phyloP scores from a whole-genome alignment of 257 asterid species.

The Fraxinus anomala region DNA sequence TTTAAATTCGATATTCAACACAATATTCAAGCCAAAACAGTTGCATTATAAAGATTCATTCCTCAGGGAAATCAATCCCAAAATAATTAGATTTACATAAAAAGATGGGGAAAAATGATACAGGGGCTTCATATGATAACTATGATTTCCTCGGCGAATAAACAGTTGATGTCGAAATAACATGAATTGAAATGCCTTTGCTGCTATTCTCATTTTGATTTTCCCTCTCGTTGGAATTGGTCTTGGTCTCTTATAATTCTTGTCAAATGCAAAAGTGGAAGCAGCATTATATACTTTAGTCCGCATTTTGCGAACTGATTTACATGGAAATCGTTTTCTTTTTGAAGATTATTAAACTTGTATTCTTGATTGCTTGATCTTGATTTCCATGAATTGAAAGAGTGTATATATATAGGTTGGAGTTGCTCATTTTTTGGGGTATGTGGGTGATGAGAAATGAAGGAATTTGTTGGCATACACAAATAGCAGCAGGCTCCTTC shows the following conservation, averaged over 20 bases:
- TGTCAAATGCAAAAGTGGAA: conserved; percentile 20
- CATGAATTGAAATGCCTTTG: conserved; percentile 49
- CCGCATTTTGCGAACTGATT: conserved; percentile 19
- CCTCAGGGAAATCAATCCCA: not conserved
- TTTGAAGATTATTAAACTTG: conserved; percentile 4
- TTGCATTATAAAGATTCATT: not conserved
- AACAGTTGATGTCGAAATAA: conserved; percentile 34
- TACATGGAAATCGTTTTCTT: not conserved
- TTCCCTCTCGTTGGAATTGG: conserved; percentile 59
- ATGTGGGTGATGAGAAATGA: conserved; percentile 23
- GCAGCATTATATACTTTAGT: conserved; percentile 31
- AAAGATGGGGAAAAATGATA: not conserved
- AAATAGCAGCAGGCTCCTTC: conserved; percentile 16
- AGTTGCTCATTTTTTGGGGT: not conserved
- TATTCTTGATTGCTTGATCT: not conserved
- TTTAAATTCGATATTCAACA: too few relatives aligned
- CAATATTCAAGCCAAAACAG: not conserved
- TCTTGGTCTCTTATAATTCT: conserved; percentile 26
- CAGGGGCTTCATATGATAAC: not conserved
- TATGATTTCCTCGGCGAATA: conserved; percentile 39
- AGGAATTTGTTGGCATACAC: conserved; percentile 21
- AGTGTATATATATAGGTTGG: conserved; percentile 9
- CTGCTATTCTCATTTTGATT: conserved; percentile 60
- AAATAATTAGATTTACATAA: not conserved
- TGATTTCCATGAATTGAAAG: conserved; percentile 7